phyloP scores from a whole-genome alignment of 2,329 filamentous ascomycete genomes.

The Penicillium polonicum region DNA sequence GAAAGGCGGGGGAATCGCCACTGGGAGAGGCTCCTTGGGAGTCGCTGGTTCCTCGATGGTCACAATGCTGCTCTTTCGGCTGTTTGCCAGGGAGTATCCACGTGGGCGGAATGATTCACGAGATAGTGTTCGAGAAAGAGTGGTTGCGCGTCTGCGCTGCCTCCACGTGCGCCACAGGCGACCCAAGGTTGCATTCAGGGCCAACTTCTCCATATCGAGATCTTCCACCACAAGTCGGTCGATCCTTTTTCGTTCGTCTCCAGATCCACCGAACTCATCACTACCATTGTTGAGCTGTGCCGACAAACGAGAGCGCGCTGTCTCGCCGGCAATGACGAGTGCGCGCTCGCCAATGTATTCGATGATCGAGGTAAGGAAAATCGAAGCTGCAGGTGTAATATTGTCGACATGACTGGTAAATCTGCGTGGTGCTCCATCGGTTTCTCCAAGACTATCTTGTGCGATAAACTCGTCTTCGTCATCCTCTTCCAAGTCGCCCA shows the following conservation, averaged over 20 bases:
- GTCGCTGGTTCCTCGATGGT: conserved; percentile 34
- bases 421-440: conserved; percentile 56
- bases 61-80: conserved; percentile 41
- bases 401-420: conserved; percentile 59
- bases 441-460: conserved; percentile 68
- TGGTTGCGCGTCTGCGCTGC: conserved; percentile 58
- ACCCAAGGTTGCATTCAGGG: conserved; percentile 82
- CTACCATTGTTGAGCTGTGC: conserved; percentile 48
- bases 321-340: conserved; percentile 80
- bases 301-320: conserved; percentile 56
- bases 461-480: conserved; percentile 89
- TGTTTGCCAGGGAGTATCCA: conserved; percentile 27
- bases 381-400: conserved; percentile 87
- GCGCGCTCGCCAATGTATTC: conserved; percentile 93
- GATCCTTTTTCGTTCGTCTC: conserved; percentile 50
- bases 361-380: conserved; percentile 91
- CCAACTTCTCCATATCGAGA: conserved; percentile 87
- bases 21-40: conserved; percentile 17
- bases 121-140: conserved; percentile 43
- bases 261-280: conserved; percentile 54
- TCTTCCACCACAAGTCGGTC: conserved; percentile 78
- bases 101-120: conserved; percentile 42
- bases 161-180: conserved; percentile 94
- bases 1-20: conserved; percentile 15
- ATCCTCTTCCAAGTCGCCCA: conserved; percentile 96